A percentile compares a stretch with the other conserved stretches of the same genome.
phyloP scores from a whole-genome alignment of 1,284 basidiomycete genomes.

The Cerrena zonata region DNA sequence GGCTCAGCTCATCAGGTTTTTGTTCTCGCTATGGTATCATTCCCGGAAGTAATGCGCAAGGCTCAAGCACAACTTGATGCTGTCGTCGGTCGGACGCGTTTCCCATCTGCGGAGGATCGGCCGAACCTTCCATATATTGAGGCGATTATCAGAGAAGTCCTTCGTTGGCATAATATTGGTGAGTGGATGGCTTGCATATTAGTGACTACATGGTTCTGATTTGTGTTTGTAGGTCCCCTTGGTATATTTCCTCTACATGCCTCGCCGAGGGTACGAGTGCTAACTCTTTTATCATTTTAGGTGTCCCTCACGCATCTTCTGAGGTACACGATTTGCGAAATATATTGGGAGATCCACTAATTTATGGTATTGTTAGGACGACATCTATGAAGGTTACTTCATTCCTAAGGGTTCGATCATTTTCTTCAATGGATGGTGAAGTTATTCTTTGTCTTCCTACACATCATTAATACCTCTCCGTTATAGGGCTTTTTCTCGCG shows the following conservation, averaged over 20 bases:
- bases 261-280: no score
- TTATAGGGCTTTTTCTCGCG: constrained; percentile 23
- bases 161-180: not conserved
- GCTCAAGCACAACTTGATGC: constrained; percentile 26
- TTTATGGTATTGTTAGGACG: constrained; percentile 31
- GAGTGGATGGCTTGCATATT: not conserved
- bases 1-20: constrained; percentile 12
- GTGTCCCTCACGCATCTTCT: not conserved
- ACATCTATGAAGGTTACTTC: constrained; percentile 38
- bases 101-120: constrained; percentile 24
- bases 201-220: not conserved
- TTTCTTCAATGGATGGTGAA: constrained; percentile 38
- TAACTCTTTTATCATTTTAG: not conserved
- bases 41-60: constrained; percentile 19
- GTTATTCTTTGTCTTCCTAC: constrained; percentile 18
- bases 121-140: constrained; percentile 23
- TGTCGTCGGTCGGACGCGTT: constrained; percentile 18
- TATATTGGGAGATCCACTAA: no score
- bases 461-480: no score
- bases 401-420: constrained; percentile 40
- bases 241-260: not conserved
- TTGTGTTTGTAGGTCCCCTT: no score
- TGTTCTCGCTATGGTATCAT: constrained; percentile 23
- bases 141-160: constrained; percentile 24
- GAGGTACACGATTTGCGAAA: constrained; percentile 6